phyloP scores from a whole-genome alignment of 1,284 basidiomycete genomes.

The Abortiporus biennis region DNA sequence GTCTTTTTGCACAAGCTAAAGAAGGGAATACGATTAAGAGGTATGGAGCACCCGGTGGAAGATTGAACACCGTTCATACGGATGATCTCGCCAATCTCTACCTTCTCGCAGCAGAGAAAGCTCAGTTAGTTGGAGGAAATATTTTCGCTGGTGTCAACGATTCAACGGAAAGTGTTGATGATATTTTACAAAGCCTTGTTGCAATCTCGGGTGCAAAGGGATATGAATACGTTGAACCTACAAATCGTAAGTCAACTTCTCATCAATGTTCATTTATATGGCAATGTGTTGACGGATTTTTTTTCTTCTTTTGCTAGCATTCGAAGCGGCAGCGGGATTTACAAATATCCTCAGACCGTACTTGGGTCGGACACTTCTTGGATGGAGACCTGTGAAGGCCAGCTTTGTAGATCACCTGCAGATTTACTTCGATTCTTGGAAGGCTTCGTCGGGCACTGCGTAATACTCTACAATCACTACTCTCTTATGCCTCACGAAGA shows the following conservation, averaged over 20 bases:
- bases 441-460: too few species aligned
- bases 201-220: conserved; percentile 33
- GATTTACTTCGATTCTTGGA: conserved; percentile 36
- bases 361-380: too few species aligned
- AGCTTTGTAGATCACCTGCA: conserved; percentile 40
- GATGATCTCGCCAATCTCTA: conserved; percentile 48
- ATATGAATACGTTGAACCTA: conserved; percentile 26
- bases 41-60: conserved; percentile 35
- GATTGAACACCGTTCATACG: conserved; percentile 36
- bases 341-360: conserved; percentile 33
- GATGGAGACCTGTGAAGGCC: conserved; percentile 40
- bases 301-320: too few species aligned
- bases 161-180: conserved; percentile 36
- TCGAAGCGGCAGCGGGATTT: conserved; percentile 26
- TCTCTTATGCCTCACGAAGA: too few species aligned
- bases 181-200: conserved; percentile 36
- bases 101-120: conserved; percentile 36
- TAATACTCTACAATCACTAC: too few species aligned
- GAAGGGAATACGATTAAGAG: conserved; percentile 32
- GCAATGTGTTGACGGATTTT: too few species aligned
- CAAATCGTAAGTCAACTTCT: conserved; percentile 31
- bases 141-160: conserved; percentile 42
- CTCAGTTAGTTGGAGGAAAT: conserved; percentile 30
- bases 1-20: conserved; percentile 31
- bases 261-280: too few species aligned